Conservation (phyloP, 768 basidiomycete genomes). For the Agaricus blazei region DNA sequence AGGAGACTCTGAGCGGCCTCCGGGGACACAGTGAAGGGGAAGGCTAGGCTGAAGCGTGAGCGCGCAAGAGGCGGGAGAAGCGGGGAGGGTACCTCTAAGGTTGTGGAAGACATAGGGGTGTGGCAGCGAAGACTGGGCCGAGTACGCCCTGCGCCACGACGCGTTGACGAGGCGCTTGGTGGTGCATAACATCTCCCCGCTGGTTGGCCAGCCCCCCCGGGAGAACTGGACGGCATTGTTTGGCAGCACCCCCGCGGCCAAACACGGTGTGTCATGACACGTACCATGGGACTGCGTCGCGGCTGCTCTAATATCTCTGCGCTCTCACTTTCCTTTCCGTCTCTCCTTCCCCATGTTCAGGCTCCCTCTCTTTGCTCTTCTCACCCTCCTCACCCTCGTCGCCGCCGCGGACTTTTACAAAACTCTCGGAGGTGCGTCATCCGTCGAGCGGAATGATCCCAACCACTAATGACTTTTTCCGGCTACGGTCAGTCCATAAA, state of each 20-base stretch:
- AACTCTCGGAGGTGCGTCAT: constrained; percentile 66
- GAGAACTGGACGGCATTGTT: neutral
- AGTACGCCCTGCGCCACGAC: neutral
- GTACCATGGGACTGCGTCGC: constrained; percentile 11
- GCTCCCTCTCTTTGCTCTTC: constrained; percentile 28
- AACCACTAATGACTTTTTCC: constrained; percentile 12
- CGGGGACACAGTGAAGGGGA: constrained; percentile 45
- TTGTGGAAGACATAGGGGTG: constrained; percentile 25
- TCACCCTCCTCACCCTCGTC: constrained; percentile 31
- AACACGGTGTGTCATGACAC: neutral
- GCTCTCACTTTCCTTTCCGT: constrained; percentile 11
- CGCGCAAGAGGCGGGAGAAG: neutral
- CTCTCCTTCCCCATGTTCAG: constrained; percentile 26
- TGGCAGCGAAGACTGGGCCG: constrained; percentile 8
- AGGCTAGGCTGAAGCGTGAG: constrained; percentile 27
- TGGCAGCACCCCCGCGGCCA: neutral
- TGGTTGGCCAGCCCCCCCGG: too few species aligned
- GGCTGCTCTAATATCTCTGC: constrained; percentile 3
- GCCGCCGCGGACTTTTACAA: constrained; percentile 78
- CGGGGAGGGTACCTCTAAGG: constrained; percentile 28
- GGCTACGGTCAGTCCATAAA: constrained; percentile 42
- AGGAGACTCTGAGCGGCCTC: constrained; percentile 38
- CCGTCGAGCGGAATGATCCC: constrained; percentile 17
- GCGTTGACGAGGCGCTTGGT: neutral
- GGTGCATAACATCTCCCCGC: too few species aligned